Base-by-base conservation (phyloP, 768 basidiomycete species). In the Kwoniella europaea region DNA sequence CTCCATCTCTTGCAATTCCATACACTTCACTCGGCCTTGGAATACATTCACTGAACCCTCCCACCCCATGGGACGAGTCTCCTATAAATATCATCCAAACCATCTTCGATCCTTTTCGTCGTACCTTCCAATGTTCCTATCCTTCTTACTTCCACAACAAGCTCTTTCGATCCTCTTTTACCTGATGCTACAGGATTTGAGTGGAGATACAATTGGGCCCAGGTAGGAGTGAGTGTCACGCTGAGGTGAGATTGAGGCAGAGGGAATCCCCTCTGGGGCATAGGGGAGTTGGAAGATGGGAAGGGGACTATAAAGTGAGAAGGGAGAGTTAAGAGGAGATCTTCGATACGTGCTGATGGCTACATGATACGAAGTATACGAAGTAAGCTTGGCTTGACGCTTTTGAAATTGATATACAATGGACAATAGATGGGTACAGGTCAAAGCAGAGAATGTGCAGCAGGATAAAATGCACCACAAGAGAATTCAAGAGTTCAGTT, bases 301-400 rank as follows among this genome's bases (percentile, higher is more conserved):
- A n/a, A 6, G 44, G 63, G 53, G 24, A 63, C 16, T 53, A 78
- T 71, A 13, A 76, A 71, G 16, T 35, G 5, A 13, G 69, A 44
- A 4, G 78, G 71, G 13, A 79, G 46, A 6, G 61, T 72, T 2
- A 59, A 27, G 27, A 81, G 74, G 7, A 79, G 72, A 58, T 81
- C 80, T 67, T 81, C 80, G 2, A 78, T 68, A 27, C 78, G 53
- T 16, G 80, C 78, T 41, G 61, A 27, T 22, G 80, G 80, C 77
- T 80, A 54, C 10, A 12, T 1, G 22, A 55, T 55, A 55, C 16
- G 16, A 52, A 52, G 50, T 52, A 55, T 55, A 55, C 16, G 16
- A 52, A 52, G 50, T 52, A 20, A 52, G 50, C 20, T 61, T 35
- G 6, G 35, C 35, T 35, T 27, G 27, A 27, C 4, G 27, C 4